These are phyloP conservation scores for Sporothrix inflata DNA, from an alignment of 2,329 filamentous ascomycete species.

Conservation along the genomic window DNA sequence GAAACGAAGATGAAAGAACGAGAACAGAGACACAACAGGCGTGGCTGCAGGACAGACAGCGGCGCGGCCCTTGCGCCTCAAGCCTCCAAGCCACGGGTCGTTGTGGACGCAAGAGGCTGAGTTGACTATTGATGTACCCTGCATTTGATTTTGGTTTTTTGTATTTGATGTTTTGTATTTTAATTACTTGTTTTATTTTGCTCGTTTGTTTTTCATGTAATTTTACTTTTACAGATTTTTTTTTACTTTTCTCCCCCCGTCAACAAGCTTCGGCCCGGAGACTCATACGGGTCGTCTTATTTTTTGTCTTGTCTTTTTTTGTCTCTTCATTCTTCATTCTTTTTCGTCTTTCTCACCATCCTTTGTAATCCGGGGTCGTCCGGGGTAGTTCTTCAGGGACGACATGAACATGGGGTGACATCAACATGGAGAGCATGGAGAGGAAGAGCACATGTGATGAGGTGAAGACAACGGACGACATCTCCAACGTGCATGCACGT, in stretches of 20 bases:
- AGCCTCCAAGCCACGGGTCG: not conserved
- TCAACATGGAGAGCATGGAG: not conserved
- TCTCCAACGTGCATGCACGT: not conserved
- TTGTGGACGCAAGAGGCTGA: too few species aligned
- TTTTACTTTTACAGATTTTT: too few species aligned
- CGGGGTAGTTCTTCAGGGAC: not conserved
- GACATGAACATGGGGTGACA: not conserved
- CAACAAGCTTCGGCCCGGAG: too few species aligned
- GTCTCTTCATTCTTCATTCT: not conserved
- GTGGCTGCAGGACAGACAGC: not conserved
- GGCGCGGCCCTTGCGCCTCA: not conserved
- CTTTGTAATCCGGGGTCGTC: not conserved
- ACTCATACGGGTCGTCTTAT: too few species aligned
- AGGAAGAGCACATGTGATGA: not conserved
- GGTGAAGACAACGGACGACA: too few species aligned
- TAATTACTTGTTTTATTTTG: too few species aligned
- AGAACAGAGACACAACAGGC: not conserved
- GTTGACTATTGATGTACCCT: not conserved
- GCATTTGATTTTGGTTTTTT: too few species aligned
- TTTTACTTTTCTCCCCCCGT: too few species aligned
- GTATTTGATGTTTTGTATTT: too few species aligned
- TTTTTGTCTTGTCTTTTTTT: too few species aligned
- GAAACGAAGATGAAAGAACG: too few species aligned
- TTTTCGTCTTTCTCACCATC: not conserved
- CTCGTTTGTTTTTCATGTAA: too few species aligned